phyloP scores from a whole-genome alignment of 495 filamentous ascomycete genomes.

The Pyronema omphalodes region DNA sequence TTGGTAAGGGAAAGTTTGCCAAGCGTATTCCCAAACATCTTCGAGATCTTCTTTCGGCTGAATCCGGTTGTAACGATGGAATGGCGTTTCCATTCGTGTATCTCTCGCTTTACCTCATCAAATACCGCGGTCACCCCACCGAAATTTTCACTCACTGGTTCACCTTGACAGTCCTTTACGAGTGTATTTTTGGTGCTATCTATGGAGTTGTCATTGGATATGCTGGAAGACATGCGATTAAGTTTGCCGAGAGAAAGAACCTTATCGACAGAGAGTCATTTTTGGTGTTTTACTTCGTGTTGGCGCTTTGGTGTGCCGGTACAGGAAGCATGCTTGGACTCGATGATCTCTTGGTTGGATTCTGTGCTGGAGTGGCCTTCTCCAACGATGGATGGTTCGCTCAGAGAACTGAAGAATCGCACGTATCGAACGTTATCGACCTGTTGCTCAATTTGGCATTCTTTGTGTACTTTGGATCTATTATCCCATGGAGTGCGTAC shows the following conservation, averaged over 20 bases:
- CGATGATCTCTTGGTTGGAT: constrained; percentile 93
- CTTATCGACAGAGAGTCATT: constrained; percentile 94
- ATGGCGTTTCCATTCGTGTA: constrained; percentile 99
- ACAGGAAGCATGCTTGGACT: constrained; percentile 81
- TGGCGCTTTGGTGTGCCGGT: constrained; percentile 91
- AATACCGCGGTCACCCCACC: constrained; percentile 46
- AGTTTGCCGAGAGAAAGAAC: constrained; percentile 64
- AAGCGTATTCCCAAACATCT: constrained; percentile 94
- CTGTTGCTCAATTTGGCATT: constrained; percentile 90
- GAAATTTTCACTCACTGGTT: constrained; percentile 75
- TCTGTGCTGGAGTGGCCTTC: constrained; percentile 88
- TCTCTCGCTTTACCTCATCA: constrained; percentile 70
- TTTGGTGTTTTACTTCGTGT: constrained; percentile 93
- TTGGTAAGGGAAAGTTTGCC: constrained; percentile 97
- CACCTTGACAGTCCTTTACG: constrained; percentile 78
- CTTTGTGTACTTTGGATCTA: constrained; percentile 93
- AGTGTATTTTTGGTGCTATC: constrained; percentile 82
- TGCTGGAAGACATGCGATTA: constrained; percentile 73
- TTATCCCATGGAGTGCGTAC: constrained; percentile 85
- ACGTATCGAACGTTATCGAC: constrained; percentile 99
- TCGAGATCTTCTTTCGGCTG: constrained; percentile 83
- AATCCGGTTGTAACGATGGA: constrained; percentile 98
- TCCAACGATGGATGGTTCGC: constrained; percentile 99
- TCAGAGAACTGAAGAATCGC: constrained; percentile 93
- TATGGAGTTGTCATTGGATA: constrained; percentile 84